phyloP scores from a whole-genome alignment of 1,139 yeast genomes.

The Casaregolazyma lundiana region DNA sequence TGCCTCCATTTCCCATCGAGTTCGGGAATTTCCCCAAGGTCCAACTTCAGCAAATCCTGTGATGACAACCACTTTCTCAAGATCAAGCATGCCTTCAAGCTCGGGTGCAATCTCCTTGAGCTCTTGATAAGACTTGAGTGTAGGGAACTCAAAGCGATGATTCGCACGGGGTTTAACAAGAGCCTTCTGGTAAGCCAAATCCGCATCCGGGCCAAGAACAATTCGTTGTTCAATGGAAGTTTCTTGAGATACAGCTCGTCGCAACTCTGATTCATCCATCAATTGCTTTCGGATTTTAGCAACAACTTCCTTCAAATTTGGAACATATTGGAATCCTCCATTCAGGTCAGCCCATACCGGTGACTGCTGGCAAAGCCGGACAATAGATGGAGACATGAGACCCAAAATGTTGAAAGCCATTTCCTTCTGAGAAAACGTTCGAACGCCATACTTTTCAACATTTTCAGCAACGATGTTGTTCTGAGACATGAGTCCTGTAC shows the following conservation, averaged over 20 bases:
- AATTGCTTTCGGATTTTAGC: constrained; percentile 75
- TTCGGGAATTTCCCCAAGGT: constrained; percentile 99
- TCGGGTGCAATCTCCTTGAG: constrained; percentile 63
- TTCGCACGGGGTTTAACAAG: constrained; percentile 87
- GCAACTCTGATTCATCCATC: constrained; percentile 79
- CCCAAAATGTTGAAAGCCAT: constrained; percentile 98
- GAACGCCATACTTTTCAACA: constrained; percentile 89
- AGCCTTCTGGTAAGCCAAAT: constrained; percentile 74
- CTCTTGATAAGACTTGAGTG: constrained; percentile 68
- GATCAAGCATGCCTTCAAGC: constrained; percentile 85
- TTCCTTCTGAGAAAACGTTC: constrained; percentile 97
- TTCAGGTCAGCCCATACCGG: constrained; percentile 98
- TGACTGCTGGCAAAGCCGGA: constrained; percentile 81
- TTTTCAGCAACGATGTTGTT: constrained; percentile 98
- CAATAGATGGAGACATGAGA: constrained; percentile 80
- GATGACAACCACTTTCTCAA: constrained; percentile 86
- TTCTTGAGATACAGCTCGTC: constrained; percentile 94
- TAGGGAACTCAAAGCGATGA: constrained; percentile 91
- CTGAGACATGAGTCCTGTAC: constrained; percentile 97
- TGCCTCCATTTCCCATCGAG: constrained; percentile 99
- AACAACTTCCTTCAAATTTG: constrained; percentile 86
- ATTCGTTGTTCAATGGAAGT: constrained; percentile 89
- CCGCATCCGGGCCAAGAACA: constrained; percentile 85
- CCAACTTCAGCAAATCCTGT: constrained; percentile 98
- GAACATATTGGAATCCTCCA: constrained; percentile 95